Conservation (phyloP, 495 filamentous ascomycete genomes). For the Peziza echinospora region DNA sequence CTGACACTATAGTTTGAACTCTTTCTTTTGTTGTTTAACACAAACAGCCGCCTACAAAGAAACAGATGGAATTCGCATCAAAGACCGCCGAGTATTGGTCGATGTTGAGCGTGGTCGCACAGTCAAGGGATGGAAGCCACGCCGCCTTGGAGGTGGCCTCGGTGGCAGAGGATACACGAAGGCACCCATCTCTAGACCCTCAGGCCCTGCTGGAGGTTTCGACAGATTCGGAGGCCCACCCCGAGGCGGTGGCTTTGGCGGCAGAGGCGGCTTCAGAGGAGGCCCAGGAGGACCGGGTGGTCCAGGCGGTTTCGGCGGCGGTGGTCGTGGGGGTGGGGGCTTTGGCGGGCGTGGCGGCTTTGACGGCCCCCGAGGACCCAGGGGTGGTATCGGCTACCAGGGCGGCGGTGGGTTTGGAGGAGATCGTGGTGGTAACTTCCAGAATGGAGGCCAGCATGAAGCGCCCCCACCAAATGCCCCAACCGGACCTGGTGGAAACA, state of each 20-base stretch:
- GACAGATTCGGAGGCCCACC: constrained; percentile 25
- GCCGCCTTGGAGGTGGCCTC: constrained; percentile 75
- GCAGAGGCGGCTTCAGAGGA: constrained; percentile 29
- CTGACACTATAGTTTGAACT: constrained; percentile 20
- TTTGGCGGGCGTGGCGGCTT: constrained; percentile 27
- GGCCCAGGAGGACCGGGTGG: constrained; percentile 40
- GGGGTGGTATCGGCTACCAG: constrained; percentile 18
- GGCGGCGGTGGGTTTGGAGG: constrained; percentile 16
- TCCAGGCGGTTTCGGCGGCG: constrained; percentile 23
- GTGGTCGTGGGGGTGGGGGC: constrained; percentile 31
- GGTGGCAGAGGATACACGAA: constrained; percentile 90
- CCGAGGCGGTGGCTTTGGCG: constrained; percentile 32
- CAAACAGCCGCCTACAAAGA: constrained; percentile 56
- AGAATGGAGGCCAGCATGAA: constrained; percentile 20
- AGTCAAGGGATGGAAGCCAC: constrained; percentile 82
- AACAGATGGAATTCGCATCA: constrained; percentile 80
- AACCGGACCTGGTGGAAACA: constrained; percentile 20
- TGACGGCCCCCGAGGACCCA: constrained; percentile 23
- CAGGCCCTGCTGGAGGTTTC: constrained; percentile 39
- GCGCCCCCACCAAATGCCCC: constrained; percentile 19
- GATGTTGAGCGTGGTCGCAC: constrained; percentile 94
- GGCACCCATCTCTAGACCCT: constrained; percentile 30
- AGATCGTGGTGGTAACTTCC: constrained; percentile 21
- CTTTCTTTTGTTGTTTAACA: constrained; percentile 15
- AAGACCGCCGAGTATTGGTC: constrained; percentile 73